Evolutionary conservation across 495 filamentous ascomycete genomes (phyloP).

Genomic region (Daldinia childiae): DNA sequence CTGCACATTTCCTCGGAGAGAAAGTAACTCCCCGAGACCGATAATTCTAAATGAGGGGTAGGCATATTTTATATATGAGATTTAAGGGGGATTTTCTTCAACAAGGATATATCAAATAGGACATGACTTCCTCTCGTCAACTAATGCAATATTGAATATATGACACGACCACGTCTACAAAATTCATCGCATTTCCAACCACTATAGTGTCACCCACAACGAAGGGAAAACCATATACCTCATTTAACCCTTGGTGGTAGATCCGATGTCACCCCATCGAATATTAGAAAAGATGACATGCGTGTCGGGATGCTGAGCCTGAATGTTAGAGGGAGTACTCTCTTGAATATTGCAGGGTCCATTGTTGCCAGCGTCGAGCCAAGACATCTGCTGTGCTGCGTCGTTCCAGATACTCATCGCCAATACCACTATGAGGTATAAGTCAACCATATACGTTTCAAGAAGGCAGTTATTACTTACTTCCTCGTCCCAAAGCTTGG

Average conservation of each 20-base stretch:
- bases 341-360: conserved; percentile 63
- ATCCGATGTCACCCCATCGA: conserved; percentile 42
- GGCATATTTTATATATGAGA: neutral
- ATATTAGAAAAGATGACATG: conserved; percentile 64
- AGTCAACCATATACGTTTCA: conserved; percentile 52
- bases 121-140: neutral
- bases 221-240: neutral
- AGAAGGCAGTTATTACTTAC: conserved; percentile 49
- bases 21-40: too few species aligned
- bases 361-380: conserved; percentile 50
- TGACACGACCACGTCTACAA: neutral
- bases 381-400: conserved; percentile 41
- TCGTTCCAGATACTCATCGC: conserved; percentile 47
- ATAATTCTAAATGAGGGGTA: too few species aligned
- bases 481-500: conserved; percentile 42
- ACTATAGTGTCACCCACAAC: neutral
- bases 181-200: neutral
- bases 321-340: conserved; percentile 55
- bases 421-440: conserved; percentile 32
- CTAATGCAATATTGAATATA: conserved; percentile 3
- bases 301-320: conserved; percentile 54
- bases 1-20: too few species aligned
- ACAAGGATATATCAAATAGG: neutral
- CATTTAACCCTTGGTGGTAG: conserved; percentile 25
- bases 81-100: neutral